phyloP scores from a whole-genome alignment of 805 yeast species.

The Spathaspora arborariae region DNA sequence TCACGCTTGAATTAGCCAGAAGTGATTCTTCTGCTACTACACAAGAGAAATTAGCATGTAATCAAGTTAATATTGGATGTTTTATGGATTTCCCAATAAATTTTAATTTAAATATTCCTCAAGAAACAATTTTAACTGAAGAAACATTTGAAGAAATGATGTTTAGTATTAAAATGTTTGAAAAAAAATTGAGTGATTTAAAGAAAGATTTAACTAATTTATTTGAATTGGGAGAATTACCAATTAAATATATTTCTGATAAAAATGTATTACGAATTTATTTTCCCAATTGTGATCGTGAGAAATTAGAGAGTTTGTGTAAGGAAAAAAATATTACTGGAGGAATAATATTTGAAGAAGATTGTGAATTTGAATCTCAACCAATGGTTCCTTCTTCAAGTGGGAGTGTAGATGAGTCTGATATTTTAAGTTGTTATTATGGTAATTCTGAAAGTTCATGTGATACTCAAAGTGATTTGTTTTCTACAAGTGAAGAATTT shows the following conservation, averaged over 20 bases:
- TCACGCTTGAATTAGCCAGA: slow-evolving; percentile 18
- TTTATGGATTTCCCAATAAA: slow-evolving; percentile 33
- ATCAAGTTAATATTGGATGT: slow-evolving; percentile 20
- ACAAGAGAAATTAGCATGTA: slow-evolving; percentile 12
- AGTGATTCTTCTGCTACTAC: slow-evolving; percentile 15
- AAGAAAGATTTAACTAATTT: slow-evolving; percentile 40
- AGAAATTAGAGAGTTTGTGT: slow-evolving; percentile 52
- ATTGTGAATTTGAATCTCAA: not conserved
- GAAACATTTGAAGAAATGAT: slow-evolving; percentile 44
- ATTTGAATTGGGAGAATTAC: slow-evolving; percentile 64
- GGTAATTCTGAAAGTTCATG: slow-evolving; percentile 9
- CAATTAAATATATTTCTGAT: slow-evolving; percentile 45
- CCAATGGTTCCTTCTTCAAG: not conserved
- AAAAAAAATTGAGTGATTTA: slow-evolving; percentile 40
- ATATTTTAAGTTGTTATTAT: slow-evolving; percentile 19
- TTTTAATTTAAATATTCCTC: slow-evolving; percentile 25
- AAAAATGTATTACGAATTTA: slow-evolving; percentile 48
- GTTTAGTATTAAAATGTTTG: slow-evolving; percentile 53
- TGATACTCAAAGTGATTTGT: slow-evolving; percentile 8
- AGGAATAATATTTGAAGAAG: slow-evolving; percentile 48
- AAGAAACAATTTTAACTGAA: slow-evolving; percentile 27
- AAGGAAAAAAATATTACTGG: slow-evolving; percentile 56
- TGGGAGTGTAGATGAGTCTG: slow-evolving; percentile 7
- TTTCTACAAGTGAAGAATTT: slow-evolving; percentile 1
- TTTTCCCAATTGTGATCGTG: slow-evolving; percentile 68